Conservation (phyloP, 2,329 filamentous ascomycete genomes). For the Colletotrichum acutatum region DNA sequence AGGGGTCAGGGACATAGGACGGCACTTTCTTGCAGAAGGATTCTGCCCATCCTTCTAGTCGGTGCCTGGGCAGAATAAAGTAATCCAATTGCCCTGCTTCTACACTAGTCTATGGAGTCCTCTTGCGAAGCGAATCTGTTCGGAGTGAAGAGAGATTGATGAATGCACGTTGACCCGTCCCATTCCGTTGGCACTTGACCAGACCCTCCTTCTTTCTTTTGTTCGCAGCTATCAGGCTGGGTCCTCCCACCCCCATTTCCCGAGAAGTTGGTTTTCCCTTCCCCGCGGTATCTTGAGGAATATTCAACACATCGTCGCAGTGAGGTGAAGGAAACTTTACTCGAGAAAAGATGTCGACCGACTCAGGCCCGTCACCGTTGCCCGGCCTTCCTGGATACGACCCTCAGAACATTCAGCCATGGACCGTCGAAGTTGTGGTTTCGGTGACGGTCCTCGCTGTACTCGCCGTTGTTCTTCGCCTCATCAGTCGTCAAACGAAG, state of each 20-base stretch:
- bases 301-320: not conserved
- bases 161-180: not conserved
- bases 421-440: slow-evolving; percentile 52
- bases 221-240: slow-evolving; percentile 16
- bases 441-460: slow-evolving; percentile 55
- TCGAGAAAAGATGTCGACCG: slow-evolving; percentile 15
- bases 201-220: not conserved
- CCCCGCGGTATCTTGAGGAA: slow-evolving; percentile 4
- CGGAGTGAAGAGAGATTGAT: not conserved
- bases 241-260: slow-evolving; percentile 1
- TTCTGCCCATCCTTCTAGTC: not conserved
- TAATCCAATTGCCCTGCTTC: not conserved
- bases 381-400: slow-evolving; percentile 47
- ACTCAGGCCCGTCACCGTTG: slow-evolving; percentile 23
- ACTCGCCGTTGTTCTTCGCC: slow-evolving; percentile 50
- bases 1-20: slow-evolving; percentile 1
- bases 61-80: slow-evolving; percentile 21
- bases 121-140: not conserved
- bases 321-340: not conserved
- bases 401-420: slow-evolving; percentile 52
- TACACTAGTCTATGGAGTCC: not conserved
- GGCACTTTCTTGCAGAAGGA: slow-evolving; percentile 2
- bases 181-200: not conserved
- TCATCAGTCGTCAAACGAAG: slow-evolving; percentile 54
- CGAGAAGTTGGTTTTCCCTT: not conserved